Conservation (phyloP, 2,329 filamentous ascomycete species). For the Penicillium sp. region DNA sequence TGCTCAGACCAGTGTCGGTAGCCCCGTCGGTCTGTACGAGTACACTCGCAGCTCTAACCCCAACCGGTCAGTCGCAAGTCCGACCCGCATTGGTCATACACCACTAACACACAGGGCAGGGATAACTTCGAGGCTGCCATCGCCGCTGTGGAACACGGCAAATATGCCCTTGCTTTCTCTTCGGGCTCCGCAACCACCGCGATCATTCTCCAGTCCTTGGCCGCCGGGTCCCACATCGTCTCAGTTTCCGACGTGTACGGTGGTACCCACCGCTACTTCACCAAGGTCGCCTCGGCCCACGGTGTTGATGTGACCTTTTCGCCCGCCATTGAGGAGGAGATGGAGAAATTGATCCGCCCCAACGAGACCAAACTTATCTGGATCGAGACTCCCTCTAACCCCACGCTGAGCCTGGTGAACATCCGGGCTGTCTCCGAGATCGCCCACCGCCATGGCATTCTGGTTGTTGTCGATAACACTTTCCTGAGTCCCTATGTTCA, state of each 20-base stretch:
- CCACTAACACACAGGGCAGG: slow-evolving; percentile 40
- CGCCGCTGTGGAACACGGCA: slow-evolving; percentile 87
- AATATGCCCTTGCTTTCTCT: slow-evolving; percentile 89
- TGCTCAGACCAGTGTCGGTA: slow-evolving; percentile 83
- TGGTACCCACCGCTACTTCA: slow-evolving; percentile 98
- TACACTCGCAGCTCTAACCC: slow-evolving; percentile 94
- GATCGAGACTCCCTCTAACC: slow-evolving; percentile 96
- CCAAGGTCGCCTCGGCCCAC: slow-evolving; percentile 91
- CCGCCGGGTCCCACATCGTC: slow-evolving; percentile 87
- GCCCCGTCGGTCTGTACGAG: slow-evolving; percentile 85
- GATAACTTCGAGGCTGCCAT: slow-evolving; percentile 91
- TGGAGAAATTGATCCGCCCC: slow-evolving; percentile 77
- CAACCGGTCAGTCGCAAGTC: slow-evolving; percentile 60
- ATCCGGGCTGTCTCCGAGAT: slow-evolving; percentile 79
- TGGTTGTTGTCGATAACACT: slow-evolving; percentile 99
- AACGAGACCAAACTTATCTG: slow-evolving; percentile 87
- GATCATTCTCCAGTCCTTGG: slow-evolving; percentile 87
- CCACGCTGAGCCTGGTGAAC: slow-evolving; percentile 88
- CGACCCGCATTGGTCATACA: background rate
- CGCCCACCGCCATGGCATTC: slow-evolving; percentile 83
- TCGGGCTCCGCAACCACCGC: slow-evolving; percentile 94
- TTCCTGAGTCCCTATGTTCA: slow-evolving; percentile 96
- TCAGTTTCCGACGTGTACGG: slow-evolving; percentile 98
- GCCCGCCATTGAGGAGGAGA: slow-evolving; percentile 84
- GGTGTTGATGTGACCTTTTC: slow-evolving; percentile 94